Base-by-base conservation (phyloP, 139 green algal species). In the Chlamydomonas sphaeroides region DNA sequence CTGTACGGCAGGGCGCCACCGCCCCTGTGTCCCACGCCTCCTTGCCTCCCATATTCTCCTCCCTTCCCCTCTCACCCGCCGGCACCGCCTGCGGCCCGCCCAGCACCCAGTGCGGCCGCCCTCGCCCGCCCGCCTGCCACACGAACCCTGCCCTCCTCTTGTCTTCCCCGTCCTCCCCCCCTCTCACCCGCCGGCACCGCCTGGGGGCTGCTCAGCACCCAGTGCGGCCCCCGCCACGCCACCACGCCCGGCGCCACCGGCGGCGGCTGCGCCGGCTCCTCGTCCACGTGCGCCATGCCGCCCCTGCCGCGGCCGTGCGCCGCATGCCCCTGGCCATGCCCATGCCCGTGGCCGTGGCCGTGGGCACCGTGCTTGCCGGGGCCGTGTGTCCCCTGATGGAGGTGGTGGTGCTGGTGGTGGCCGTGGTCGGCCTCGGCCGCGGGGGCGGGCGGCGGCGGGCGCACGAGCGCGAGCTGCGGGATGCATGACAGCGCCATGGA, bases 401-500 rank as follows among this genome's bases (percentile, higher is more conserved):
- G 20, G 26, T 79, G 35, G 25, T 80, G 35, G 38, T n/a, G 33
- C 49, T 79, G 21, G 6, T 39, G 10, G 33, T 65, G 45, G 23
- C 48, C 20, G 36, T 67, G 23, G 25, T 30, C 25, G 17, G 32
- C 32, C 4, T 5, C 25, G 2, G n/a, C 69, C n/a, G n/a, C n/a
- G n/a, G n/a, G n/a, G n/a, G n/a, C n/a, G n/a, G 48, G 32, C 14
- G 45, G n/a, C 28, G 30, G 26, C 5, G 71, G 51, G 0, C 72
- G 56, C 5, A 80, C 61, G 0, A 80, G 36, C 28, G 56, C 2
- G 3, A 80, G 72, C 20, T 56, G 56, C 1, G 56, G 57, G 7
- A 80, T 39, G 38, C 36, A 68, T 5, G 56, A 59, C 36, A 68
- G 56, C 26, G 72, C 72, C 72, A 69, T 80, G 38, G 72, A 42